Base-by-base conservation (phyloP, 2,329 filamentous ascomycete species). In the Westerdykella aurantiaca region DNA sequence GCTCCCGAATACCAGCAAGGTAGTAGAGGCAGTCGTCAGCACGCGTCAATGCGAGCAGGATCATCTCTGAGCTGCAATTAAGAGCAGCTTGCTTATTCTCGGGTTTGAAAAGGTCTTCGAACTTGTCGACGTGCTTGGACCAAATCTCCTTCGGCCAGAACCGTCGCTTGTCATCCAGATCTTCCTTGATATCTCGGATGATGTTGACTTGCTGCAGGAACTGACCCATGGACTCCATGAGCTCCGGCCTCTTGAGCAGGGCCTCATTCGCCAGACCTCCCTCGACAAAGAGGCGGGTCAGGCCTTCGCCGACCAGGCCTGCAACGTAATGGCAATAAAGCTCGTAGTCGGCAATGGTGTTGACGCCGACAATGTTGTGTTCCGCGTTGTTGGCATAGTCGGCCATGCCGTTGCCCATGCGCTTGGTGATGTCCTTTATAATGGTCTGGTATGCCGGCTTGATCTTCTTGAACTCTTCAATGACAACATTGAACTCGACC, bases 151-250 rank as follows among this genome's bases (percentile, higher is more conserved):
- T 86, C 40, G 93, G 93, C 82, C 88, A 98, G 78, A 95, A 98
- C 45, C 87, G 82, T 49, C 93, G 82, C 56, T 85, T 83, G 68
- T 97, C 93, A 46, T 86, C 79, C 56, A 83, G 83, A 63, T 98
- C 93, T 68, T 98, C 93, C 57, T 83, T 82, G 51, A 97, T 80
- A 66, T 98, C 93, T 63, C 93, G 88, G 63, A 97, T 96, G 67
- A 98, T 96, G 76, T 98, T 98, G 53, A 89, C 95, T 76, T 98
- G 95, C 65, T 98, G 93, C 49, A 98, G 74, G 70, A 98, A 95
- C 55, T 95, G 86, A 18, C 88, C 93, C 93, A 98, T 98, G 37
- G 88, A 91, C 70, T 95, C 90, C 56, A 88, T 87, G 39, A 98
- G 79, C 48, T 88, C 76, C 29, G 86, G 82, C 41, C 88, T 81